phyloP scores from a whole-genome alignment of 2,329 filamentous ascomycete species.

The Paecilomyces niveus region DNA sequence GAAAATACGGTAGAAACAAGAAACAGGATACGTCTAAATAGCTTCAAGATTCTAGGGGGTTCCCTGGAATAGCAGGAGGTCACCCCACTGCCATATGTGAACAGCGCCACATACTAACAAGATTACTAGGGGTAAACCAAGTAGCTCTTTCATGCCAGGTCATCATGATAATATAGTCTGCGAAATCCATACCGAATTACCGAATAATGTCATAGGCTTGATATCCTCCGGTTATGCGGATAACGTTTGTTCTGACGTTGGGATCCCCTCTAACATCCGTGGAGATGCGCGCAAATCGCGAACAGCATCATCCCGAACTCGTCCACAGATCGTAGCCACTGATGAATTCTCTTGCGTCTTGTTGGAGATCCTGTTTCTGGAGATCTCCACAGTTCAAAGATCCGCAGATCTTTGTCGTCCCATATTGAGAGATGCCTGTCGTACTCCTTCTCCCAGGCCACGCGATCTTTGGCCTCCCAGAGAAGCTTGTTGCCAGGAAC shows the following conservation, averaged over 20 bases:
- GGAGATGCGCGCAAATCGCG: constrained; percentile 24
- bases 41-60: too few species aligned
- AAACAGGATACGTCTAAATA: too few species aligned
- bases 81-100: too few species aligned
- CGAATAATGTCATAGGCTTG: too few species aligned
- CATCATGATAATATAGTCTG: background rate
- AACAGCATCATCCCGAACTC: constrained; percentile 51
- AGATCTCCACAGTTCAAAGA: constrained; percentile 48
- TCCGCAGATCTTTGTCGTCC: constrained; percentile 34
- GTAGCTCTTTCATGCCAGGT: background rate
- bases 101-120: too few species aligned
- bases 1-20: too few species aligned
- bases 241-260: too few species aligned
- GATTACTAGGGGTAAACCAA: too few species aligned
- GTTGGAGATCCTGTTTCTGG: constrained; percentile 22
- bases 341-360: constrained; percentile 36
- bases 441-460: constrained; percentile 40
- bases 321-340: constrained; percentile 46
- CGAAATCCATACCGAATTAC: too few species aligned
- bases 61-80: too few species aligned
- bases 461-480: constrained; percentile 36
- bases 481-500: constrained; percentile 36
- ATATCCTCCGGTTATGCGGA: too few species aligned
- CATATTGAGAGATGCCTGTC: constrained; percentile 38
- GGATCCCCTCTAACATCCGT: constrained; percentile 15